phyloP scores from a whole-genome alignment of 345 rosid genomes.

The Syzygium oleosum region DNA sequence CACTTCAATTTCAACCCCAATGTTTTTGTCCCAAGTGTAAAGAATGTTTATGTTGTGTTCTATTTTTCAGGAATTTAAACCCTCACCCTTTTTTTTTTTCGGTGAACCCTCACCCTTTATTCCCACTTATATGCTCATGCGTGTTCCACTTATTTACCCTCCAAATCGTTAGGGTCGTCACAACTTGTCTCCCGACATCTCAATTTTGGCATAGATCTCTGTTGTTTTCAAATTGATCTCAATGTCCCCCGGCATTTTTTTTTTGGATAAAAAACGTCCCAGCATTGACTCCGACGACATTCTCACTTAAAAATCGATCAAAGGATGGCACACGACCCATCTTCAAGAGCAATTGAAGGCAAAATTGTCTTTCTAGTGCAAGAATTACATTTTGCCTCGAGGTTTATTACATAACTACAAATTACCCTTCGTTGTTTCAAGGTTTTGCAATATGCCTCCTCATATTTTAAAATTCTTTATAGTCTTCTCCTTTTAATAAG shows the following conservation, averaged over 20 bases:
- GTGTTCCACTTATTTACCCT: background rate
- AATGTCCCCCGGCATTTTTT: background rate
- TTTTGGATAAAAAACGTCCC: too few species aligned
- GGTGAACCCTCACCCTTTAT: background rate
- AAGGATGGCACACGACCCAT: background rate
- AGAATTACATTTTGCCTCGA: background rate
- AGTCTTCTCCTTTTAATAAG: background rate
- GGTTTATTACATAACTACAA: background rate
- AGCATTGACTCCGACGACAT: background rate
- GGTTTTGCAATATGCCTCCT: background rate
- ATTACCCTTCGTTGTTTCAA: background rate
- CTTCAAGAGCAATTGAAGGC: background rate
- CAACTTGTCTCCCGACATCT: background rate
- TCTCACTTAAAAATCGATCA: background rate
- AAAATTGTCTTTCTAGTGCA: background rate
- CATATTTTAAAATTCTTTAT: background rate
- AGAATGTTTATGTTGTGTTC: background rate
- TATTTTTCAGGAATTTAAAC: background rate
- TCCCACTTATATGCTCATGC: background rate
- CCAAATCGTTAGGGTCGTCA: fast-evolving
- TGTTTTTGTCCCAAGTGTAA: background rate
- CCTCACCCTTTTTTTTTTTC: background rate
- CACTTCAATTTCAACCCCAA: background rate
- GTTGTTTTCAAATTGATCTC: background rate
- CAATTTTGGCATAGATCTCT: background rate